Evolutionary conservation across 1,284 basidiomycete species (phyloP).

Genomic region (Chalciporus sp.): DNA sequence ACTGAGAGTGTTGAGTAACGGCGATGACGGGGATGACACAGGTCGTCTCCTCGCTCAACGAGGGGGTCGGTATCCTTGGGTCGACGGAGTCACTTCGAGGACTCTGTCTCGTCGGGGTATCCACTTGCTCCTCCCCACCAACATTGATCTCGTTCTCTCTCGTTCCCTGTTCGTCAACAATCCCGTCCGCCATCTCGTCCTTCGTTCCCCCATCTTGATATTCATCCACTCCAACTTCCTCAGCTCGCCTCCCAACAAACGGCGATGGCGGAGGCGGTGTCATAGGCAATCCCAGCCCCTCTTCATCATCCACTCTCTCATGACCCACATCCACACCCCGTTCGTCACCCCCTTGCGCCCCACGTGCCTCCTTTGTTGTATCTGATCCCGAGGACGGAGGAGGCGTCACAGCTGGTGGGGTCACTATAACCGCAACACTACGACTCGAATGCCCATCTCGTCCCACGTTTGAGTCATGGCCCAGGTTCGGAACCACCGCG

Average conservation of each 20-base stretch:
- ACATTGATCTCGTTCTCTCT: background rate
- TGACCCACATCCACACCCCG: too few species aligned
- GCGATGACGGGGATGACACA: background rate
- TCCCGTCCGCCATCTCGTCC: too few species aligned
- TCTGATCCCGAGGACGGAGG: background rate
- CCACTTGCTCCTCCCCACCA: background rate
- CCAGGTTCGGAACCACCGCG: too few species aligned
- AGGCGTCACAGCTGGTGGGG: constrained; percentile 8
- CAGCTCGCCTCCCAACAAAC: background rate
- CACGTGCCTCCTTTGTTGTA: background rate
- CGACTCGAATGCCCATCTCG: background rate
- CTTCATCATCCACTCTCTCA: background rate
- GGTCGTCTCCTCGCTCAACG: background rate
- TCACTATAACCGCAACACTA: constrained; percentile 2
- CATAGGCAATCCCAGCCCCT: background rate
- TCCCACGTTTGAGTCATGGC: background rate
- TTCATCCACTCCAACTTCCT: background rate
- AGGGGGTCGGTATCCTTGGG: background rate
- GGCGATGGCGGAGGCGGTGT: constrained; percentile 9
- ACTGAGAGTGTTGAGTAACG: background rate
- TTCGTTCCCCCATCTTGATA: too few species aligned
- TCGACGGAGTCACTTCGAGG: background rate
- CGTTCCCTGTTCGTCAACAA: too few species aligned
- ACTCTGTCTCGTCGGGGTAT: background rate
- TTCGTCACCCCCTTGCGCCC: background rate